Percentiles rank a stretch among this genome's conserved stretches.
These are phyloP conservation scores for Elsinoe perseae DNA, from an alignment of 2,329 filamentous ascomycete species.

Conservation along the genomic window DNA sequence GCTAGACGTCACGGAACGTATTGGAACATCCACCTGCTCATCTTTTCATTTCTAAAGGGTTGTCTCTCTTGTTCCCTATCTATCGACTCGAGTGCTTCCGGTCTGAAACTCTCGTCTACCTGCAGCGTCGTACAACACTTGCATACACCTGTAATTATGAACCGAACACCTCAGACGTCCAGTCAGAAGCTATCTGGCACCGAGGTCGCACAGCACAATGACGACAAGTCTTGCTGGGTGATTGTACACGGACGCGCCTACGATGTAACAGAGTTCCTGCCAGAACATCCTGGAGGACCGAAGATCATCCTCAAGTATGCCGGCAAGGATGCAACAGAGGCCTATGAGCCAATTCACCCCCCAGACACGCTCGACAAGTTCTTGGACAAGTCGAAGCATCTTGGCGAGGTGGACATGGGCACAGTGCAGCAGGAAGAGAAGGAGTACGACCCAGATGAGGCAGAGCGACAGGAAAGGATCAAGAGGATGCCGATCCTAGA, in stretches of 20 bases:
- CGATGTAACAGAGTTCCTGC: conserved; percentile 82
- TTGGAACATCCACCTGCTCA: not conserved
- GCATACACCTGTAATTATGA: conserved; percentile 31
- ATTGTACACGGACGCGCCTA: conserved; percentile 77
- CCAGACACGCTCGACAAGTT: conserved; percentile 79
- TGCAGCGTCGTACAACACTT: not conserved
- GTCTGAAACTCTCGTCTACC: not conserved
- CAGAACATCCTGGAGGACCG: conserved; percentile 78
- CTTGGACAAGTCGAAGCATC: conserved; percentile 74
- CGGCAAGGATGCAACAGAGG: conserved; percentile 86
- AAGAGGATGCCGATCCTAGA: conserved; percentile 72
- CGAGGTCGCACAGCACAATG: conserved; percentile 67
- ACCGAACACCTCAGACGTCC: conserved; percentile 27
- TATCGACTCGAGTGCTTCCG: not conserved
- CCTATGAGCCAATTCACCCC: conserved; percentile 83
- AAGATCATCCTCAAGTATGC: conserved; percentile 97
- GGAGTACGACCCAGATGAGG: conserved; percentile 62
- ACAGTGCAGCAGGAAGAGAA: conserved; percentile 64
- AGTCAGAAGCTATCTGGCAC: conserved; percentile 43
- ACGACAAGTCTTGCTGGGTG: conserved; percentile 80
- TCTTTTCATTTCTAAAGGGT: not conserved
- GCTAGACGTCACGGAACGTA: conserved; percentile 3
- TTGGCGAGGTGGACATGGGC: conserved; percentile 81
- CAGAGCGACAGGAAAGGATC: conserved; percentile 56
- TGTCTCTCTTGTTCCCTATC: not conserved